These are phyloP conservation scores for Xylaria multiplex DNA, from an alignment of 2,329 filamentous ascomycete genomes.

Conservation along the genomic window DNA sequence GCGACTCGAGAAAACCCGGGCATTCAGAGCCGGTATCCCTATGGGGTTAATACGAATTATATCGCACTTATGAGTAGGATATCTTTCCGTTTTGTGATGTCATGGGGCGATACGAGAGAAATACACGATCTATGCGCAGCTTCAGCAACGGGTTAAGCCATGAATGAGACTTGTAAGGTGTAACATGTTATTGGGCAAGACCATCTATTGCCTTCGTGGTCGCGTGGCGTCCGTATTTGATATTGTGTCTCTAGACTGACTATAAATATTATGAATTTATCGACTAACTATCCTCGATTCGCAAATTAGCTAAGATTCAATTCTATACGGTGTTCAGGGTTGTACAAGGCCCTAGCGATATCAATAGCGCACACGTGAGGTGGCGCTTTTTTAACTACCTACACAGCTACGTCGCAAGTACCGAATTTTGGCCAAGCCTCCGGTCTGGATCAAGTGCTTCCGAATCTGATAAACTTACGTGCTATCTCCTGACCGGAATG, in stretches of 20 bases:
- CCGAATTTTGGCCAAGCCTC: slow-evolving; percentile 27
- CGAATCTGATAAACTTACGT: slow-evolving; percentile 22
- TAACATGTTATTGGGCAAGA: background rate
- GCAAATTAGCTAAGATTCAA: background rate
- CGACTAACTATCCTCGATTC: background rate
- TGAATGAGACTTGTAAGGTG: background rate
- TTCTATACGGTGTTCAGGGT: background rate
- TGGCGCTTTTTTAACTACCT: slow-evolving; percentile 14
- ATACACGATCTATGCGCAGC: slow-evolving; percentile 12
- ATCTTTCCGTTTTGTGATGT: slow-evolving; percentile 21
- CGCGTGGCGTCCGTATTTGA: background rate
- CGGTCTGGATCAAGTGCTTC: slow-evolving; percentile 35
- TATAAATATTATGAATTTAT: background rate
- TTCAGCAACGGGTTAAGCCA: background rate
- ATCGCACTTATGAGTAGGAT: slow-evolving; percentile 2
- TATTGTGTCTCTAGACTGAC: slow-evolving; percentile 9
- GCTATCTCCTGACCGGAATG: slow-evolving; percentile 21
- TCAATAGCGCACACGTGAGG: slow-evolving; percentile 15
- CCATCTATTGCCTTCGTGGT: background rate
- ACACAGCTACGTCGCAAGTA: slow-evolving; percentile 26
- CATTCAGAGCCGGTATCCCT: slow-evolving; percentile 25
- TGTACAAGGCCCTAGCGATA: background rate
- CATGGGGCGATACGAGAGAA: slow-evolving; percentile 26
- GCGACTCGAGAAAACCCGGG: slow-evolving; percentile 29
- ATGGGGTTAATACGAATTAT: slow-evolving; percentile 13